These are phyloP conservation scores for Kwoniella shivajii DNA, from an alignment of 1,284 basidiomycete genomes.

Conservation along the genomic window DNA sequence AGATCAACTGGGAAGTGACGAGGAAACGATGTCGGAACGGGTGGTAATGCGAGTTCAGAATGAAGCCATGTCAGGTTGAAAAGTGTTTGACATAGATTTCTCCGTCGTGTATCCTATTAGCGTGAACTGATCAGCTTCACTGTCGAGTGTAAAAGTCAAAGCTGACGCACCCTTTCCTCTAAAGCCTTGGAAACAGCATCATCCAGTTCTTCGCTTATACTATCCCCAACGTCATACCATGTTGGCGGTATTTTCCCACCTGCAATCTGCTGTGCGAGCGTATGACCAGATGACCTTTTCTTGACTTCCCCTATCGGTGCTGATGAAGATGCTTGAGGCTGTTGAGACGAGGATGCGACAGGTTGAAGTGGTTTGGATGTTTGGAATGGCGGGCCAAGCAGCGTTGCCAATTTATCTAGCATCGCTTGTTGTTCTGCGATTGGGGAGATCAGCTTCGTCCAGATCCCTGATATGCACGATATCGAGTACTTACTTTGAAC, in stretches of 20 bases:
- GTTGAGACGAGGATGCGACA: constrained; percentile 34
- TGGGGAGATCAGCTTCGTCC: neutral
- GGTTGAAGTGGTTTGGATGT: constrained; percentile 37
- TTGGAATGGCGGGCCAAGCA: constrained; percentile 47
- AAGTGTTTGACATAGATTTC: constrained; percentile 38
- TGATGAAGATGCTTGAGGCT: neutral
- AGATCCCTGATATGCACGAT: neutral
- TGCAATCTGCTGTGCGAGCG: constrained; percentile 19
- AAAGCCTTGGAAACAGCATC: constrained; percentile 31
- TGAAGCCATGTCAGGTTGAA: constrained; percentile 48
- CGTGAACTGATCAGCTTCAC: constrained; percentile 2
- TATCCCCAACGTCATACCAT: constrained; percentile 45
- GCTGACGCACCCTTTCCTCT: constrained; percentile 39
- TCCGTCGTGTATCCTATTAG: constrained; percentile 33
- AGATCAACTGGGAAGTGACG: constrained; percentile 40
- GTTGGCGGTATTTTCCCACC: constrained; percentile 10
- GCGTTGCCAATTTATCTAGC: constrained; percentile 30
- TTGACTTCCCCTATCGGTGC: constrained; percentile 4
- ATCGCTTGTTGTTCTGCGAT: constrained; percentile 3
- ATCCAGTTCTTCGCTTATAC: constrained; percentile 38
- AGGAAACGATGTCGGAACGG: constrained; percentile 28
- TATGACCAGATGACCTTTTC: constrained; percentile 9
- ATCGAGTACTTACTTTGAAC: constrained; percentile 31
- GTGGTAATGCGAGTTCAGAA: constrained; percentile 45
- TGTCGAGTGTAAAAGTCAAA: neutral